Conservation (phyloP, 768 basidiomycete species). For the Phlebiopsis gigantea region DNA sequence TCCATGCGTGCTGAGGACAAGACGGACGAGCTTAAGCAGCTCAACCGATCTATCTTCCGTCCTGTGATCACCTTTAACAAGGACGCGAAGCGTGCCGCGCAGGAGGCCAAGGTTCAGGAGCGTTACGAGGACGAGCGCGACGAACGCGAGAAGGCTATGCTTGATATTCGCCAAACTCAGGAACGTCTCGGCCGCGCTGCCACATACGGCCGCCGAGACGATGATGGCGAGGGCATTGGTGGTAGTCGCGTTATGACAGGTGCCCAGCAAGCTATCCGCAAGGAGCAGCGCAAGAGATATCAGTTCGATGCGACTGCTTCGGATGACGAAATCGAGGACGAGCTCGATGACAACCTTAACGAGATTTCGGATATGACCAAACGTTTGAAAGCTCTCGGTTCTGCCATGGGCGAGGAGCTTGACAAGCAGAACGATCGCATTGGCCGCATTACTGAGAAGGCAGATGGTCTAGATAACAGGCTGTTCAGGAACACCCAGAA, state of each 20-base stretch:
- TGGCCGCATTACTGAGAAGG: slow-evolving; percentile 72
- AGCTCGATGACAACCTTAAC: slow-evolving; percentile 86
- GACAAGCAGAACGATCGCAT: slow-evolving; percentile 82
- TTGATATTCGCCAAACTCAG: slow-evolving; percentile 83
- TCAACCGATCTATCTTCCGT: slow-evolving; percentile 93
- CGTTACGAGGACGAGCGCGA: slow-evolving; percentile 85
- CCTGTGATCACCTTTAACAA: slow-evolving; percentile 93
- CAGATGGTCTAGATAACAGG: slow-evolving; percentile 65
- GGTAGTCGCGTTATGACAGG: slow-evolving; percentile 37
- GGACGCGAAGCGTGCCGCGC: slow-evolving; percentile 79
- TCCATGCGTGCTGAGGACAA: slow-evolving; percentile 86
- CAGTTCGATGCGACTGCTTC: slow-evolving; percentile 89
- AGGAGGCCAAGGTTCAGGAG: slow-evolving; percentile 76
- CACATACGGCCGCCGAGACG: slow-evolving; percentile 50
- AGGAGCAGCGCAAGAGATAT: slow-evolving; percentile 74
- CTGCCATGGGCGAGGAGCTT: slow-evolving; percentile 84
- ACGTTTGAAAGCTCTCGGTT: slow-evolving; percentile 71
- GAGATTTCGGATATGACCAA: slow-evolving; percentile 78
- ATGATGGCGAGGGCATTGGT: slow-evolving; percentile 30
- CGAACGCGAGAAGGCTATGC: slow-evolving; percentile 80
- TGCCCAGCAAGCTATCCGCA: slow-evolving; percentile 48
- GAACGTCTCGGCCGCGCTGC: slow-evolving; percentile 75
- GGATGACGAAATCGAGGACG: slow-evolving; percentile 93
- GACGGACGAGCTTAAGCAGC: slow-evolving; percentile 88
- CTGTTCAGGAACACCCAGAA: slow-evolving; percentile 80